A percentile compares a stretch with the other conserved stretches of the same genome.
Conservation (phyloP, 768 basidiomycete species). For the Serpula lacrymans region DNA sequence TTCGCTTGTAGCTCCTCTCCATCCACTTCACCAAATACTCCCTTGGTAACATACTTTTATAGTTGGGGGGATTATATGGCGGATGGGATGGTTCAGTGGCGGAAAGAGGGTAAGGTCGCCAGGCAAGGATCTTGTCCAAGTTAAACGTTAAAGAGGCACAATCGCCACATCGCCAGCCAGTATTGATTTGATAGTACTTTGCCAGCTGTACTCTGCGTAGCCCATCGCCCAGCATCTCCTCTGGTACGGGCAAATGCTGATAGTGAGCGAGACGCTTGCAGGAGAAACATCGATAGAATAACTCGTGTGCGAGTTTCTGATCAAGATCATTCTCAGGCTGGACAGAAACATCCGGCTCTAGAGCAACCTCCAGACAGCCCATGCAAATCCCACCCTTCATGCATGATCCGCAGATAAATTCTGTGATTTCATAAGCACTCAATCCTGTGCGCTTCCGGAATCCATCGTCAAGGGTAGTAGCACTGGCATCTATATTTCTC, state of each 20-base stretch:
- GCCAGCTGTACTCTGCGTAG: constrained; percentile 60
- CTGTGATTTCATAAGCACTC: constrained; percentile 57
- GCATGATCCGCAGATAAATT: constrained; percentile 76
- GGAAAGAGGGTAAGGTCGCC: constrained; percentile 76
- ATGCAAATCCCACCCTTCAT: constrained; percentile 77
- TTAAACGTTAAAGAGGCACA: constrained; percentile 68
- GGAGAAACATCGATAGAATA: constrained; percentile 78
- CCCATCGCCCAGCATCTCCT: constrained; percentile 26
- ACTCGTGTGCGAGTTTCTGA: constrained; percentile 29
- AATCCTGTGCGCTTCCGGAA: constrained; percentile 47
- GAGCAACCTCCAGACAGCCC: constrained; percentile 59
- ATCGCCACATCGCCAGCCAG: constrained; percentile 70
- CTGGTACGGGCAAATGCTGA: constrained; percentile 56
- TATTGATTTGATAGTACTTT: constrained; percentile 52
- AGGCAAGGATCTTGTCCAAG: constrained; percentile 86
- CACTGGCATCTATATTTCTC: too few relatives aligned
- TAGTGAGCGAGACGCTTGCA: constrained; percentile 88
- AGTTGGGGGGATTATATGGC: constrained; percentile 39
- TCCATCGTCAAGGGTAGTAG: constrained; percentile 18
- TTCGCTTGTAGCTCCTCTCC: constrained; percentile 70
- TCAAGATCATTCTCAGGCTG: constrained; percentile 15
- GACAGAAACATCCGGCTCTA: constrained; percentile 41
- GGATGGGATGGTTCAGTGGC: constrained; percentile 50
- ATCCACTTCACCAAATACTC: constrained; percentile 94
- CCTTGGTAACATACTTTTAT: constrained; percentile 67